Percentiles rank a stretch among this genome's conserved stretches.
phyloP scores from a whole-genome alignment of 257 asterid genomes.

The Nicotiana otophora region DNA sequence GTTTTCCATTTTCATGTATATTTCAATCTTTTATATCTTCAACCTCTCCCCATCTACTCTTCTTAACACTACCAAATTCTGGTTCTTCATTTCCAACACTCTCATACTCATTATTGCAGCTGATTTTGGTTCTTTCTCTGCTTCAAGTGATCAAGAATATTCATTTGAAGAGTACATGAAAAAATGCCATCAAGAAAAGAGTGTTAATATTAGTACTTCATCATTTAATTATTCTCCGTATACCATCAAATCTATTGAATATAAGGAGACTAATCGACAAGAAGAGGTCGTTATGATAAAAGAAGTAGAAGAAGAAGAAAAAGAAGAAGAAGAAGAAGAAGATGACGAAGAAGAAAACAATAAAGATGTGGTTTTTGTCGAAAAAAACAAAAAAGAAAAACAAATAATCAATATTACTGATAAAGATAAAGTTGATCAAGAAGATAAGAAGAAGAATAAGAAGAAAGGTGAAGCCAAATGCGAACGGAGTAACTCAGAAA shows the following conservation, averaged over 20 bases:
- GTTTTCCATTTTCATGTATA: slow-evolving; percentile 30
- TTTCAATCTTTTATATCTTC: slow-evolving; percentile 41
- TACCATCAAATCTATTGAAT: neutral
- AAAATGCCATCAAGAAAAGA: slow-evolving; percentile 2
- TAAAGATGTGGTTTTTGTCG: slow-evolving; percentile 15
- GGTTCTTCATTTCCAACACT: slow-evolving; percentile 65
- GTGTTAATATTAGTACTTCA: neutral
- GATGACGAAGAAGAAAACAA: slow-evolving; percentile 27
- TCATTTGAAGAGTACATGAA: slow-evolving; percentile 21
- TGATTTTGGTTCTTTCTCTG: slow-evolving; percentile 42
- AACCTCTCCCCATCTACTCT: slow-evolving; percentile 49
- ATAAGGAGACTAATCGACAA: neutral
- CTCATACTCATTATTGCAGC: slow-evolving; percentile 53
- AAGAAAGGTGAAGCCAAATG: slow-evolving; percentile 2
- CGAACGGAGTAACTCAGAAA: slow-evolving; percentile 35
- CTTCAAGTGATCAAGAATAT: slow-evolving; percentile 19
- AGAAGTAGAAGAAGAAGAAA: neutral
- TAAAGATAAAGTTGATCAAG: neutral
- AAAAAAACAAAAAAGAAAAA: neutral
- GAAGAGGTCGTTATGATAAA: neutral
- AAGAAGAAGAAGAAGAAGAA: neutral
- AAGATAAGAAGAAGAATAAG: neutral
- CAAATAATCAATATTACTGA: neutral
- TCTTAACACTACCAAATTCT: slow-evolving; percentile 47
- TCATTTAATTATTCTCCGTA: neutral